phyloP scores from a whole-genome alignment of 164 flowering plant species.

The Vitis rotundifolia region DNA sequence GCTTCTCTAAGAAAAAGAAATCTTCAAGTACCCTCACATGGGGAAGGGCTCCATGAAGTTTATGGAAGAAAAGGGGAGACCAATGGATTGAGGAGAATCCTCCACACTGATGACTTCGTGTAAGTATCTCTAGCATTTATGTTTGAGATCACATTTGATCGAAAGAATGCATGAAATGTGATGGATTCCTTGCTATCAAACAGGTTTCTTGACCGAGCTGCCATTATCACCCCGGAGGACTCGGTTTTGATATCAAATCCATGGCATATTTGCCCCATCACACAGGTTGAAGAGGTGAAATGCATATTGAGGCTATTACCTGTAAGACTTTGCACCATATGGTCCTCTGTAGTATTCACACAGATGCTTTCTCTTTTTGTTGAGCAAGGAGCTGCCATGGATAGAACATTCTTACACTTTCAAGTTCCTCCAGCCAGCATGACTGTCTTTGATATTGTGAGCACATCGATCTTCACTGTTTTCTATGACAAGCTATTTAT shows the following conservation, averaged over 20 bases:
- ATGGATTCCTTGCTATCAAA: neutral
- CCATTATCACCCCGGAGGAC: conserved; percentile 28
- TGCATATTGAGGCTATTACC: conserved; percentile 45
- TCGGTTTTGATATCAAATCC: conserved; percentile 15
- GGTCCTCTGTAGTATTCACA: conserved; percentile 38
- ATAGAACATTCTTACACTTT: conserved; percentile 25
- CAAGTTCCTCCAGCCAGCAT: conserved; percentile 64
- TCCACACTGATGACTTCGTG: conserved; percentile 44
- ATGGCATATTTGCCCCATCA: conserved; percentile 44
- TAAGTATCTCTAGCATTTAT: conserved; percentile 14
- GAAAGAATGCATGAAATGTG: no score
- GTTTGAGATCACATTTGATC: neutral
- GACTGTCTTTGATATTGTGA: conserved; percentile 51
- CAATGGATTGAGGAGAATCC: conserved; percentile 34
- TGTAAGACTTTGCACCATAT: conserved; percentile 49
- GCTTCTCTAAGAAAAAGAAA: conserved; percentile 36
- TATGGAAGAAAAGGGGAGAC: conserved; percentile 13
- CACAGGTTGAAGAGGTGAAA: conserved; percentile 59
- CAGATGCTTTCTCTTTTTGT: conserved; percentile 55
- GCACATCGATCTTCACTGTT: conserved; percentile 33
- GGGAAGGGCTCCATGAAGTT: conserved; percentile 36
- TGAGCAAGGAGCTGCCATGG: conserved; percentile 57
- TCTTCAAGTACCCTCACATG: conserved; percentile 28
- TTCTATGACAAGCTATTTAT: conserved; percentile 30
- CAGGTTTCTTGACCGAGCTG: conserved; percentile 52